A percentile compares a stretch with the other conserved stretches of the same genome.
Conservation (phyloP, 768 basidiomycete genomes). For the Leucocoprinus leucothites region DNA sequence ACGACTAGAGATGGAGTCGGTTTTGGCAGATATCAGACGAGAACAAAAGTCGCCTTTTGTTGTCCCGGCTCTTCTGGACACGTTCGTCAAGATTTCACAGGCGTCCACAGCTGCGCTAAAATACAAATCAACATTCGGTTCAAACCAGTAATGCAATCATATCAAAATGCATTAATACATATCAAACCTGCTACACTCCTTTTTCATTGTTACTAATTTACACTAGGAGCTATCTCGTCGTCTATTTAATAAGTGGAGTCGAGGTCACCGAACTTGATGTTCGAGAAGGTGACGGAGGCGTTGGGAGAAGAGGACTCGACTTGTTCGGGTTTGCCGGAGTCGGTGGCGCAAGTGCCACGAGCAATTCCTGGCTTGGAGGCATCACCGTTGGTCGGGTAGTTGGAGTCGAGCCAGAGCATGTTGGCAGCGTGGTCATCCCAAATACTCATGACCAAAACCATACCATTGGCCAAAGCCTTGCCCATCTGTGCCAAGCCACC, state of each 20-base stretch:
- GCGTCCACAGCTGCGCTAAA: conserved; percentile 31
- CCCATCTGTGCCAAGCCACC: conserved; percentile 20
- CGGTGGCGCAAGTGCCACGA: conserved; percentile 20
- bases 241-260: conserved; percentile 11
- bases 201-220: background rate
- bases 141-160: background rate
- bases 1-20: conserved; percentile 38
- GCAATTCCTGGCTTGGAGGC: conserved; percentile 18
- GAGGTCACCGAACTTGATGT: conserved; percentile 21
- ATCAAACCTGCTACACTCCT: background rate
- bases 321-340: conserved; percentile 14
- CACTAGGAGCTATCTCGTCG: background rate
- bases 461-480: conserved; percentile 21
- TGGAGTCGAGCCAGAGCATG: conserved; percentile 43
- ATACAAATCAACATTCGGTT: background rate
- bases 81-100: conserved; percentile 48
- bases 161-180: background rate
- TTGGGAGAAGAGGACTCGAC: conserved; percentile 14
- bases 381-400: conserved; percentile 26
- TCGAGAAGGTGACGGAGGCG: conserved; percentile 20
- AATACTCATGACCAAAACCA: conserved; percentile 38
- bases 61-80: conserved; percentile 53
- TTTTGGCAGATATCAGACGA: conserved; percentile 42
- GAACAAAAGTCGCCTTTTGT: conserved; percentile 54
- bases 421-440: conserved; percentile 25